Evolutionary conservation across 257 asterid species (phyloP).

Genomic region (Misopates orontium): DNA sequence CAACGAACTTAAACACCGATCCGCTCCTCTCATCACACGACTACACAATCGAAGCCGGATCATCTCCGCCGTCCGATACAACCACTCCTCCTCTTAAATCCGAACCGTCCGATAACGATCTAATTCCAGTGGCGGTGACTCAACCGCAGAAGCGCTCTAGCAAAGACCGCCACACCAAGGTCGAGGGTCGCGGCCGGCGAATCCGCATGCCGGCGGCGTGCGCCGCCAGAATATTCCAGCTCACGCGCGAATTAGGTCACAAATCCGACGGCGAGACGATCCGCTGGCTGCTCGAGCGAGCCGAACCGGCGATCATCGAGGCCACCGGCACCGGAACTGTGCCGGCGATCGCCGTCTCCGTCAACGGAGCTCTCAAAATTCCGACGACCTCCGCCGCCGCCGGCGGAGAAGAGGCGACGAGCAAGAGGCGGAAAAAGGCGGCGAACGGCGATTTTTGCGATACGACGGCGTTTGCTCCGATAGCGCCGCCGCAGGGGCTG

Average conservation of each 20-base stretch:
- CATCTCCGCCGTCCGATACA: conserved; percentile 9
- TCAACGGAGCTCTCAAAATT: conserved; percentile 69
- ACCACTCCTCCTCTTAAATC: conserved; percentile 38
- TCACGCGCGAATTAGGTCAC: conserved; percentile 72
- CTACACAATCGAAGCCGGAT: conserved; percentile 38
- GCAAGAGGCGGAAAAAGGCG: conserved; percentile 48
- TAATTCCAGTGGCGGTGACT: conserved; percentile 21
- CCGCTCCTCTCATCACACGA: conserved; percentile 51
- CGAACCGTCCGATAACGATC: conserved; percentile 46
- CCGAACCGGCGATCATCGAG: conserved; percentile 77
- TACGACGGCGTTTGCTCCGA: conserved; percentile 56
- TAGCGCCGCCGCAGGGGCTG: conserved; percentile 53
- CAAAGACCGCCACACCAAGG: conserved; percentile 87
- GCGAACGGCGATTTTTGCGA: conserved; percentile 57
- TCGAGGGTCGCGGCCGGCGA: conserved; percentile 86
- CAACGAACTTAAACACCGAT: conserved; percentile 39
- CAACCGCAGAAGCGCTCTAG: conserved; percentile 46
- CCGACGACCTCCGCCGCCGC: conserved; percentile 47
- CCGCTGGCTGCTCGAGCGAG: conserved; percentile 76
- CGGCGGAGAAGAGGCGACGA: conserved; percentile 37
- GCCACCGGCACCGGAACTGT: conserved; percentile 82
- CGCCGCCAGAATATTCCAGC: conserved; percentile 77
- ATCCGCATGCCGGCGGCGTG: conserved; percentile 79
- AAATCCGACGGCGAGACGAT: conserved; percentile 87
- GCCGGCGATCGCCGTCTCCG: conserved; percentile 81